Percentiles rank a stretch among this genome's conserved stretches.
These are phyloP conservation scores for Sorghum bicolor DNA, from an alignment of 176 grass and related monocot species.

Conservation along the genomic window DNA sequence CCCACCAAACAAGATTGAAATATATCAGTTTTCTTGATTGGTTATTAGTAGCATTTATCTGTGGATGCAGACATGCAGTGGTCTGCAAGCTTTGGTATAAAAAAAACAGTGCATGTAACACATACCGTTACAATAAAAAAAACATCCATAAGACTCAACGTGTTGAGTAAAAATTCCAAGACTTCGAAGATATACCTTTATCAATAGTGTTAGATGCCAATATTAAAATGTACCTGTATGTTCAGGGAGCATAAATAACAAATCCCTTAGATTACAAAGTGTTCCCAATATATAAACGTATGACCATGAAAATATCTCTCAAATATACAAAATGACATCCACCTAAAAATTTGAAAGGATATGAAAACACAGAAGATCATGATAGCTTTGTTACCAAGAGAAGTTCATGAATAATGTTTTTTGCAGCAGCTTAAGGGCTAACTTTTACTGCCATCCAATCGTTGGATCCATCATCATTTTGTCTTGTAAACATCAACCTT, in stretches of 20 bases:
- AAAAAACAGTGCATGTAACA: no score
- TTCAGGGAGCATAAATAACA: background rate
- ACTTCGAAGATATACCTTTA: no score
- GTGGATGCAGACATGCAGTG: no score
- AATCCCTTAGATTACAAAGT: background rate
- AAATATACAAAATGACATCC: background rate
- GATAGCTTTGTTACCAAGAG: constrained; percentile 14
- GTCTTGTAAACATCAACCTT: constrained; percentile 62
- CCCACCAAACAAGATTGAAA: no score
- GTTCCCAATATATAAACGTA: background rate
- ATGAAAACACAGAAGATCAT: background rate
- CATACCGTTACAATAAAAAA: no score
- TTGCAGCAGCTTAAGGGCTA: constrained; percentile 38
- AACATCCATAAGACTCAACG: no score
- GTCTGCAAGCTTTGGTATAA: no score
- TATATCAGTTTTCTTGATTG: no score
- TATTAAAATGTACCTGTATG: no score
- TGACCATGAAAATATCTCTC: background rate
- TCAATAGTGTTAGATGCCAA: no score
- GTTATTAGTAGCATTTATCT: no score
- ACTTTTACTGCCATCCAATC: constrained; percentile 57
- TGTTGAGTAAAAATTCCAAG: no score
- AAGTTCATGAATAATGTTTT: constrained; percentile 11
- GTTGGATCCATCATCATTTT: constrained; percentile 30
- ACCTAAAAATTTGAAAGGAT: background rate